A percentile compares a stretch with the other conserved stretches of the same genome.
Conservation (phyloP, 768 basidiomycete species). For the Amyloporia xantha region DNA sequence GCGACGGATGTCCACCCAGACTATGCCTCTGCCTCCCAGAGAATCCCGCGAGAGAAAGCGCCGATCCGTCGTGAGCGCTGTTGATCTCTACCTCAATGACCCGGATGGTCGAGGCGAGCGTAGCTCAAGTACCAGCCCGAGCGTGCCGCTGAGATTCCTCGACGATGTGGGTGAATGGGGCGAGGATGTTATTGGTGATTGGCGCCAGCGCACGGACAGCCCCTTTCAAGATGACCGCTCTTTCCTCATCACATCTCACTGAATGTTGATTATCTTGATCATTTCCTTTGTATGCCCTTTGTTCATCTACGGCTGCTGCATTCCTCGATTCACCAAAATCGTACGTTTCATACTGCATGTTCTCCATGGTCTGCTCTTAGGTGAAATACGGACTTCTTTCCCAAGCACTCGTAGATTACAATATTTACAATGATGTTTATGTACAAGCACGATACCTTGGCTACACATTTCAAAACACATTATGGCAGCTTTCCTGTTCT, state of each 20-base stretch:
- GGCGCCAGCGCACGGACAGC: neutral
- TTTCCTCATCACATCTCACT: constrained; percentile 3
- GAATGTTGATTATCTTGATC: neutral
- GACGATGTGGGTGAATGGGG: neutral
- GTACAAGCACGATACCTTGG: too few species aligned
- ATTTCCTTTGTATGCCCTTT: neutral
- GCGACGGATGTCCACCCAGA: constrained; percentile 1
- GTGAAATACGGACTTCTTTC: too few species aligned
- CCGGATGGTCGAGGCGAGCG: neutral
- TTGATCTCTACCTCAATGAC: neutral
- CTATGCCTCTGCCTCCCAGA: constrained; percentile 1
- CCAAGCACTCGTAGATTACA: too few species aligned
- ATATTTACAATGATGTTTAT: too few species aligned
- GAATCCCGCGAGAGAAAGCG: neutral
- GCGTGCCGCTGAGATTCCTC: neutral
- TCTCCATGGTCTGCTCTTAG: too few species aligned
- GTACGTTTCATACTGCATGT: too few species aligned
- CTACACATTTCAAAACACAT: too few species aligned
- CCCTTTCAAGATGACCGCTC: constrained; percentile 3
- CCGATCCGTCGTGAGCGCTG: constrained; percentile 2
- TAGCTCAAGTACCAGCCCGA: too few species aligned
- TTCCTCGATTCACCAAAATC: too few species aligned
- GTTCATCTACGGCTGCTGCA: too few species aligned
- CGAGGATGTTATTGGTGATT: neutral
- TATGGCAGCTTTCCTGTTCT: neutral